Evolutionary conservation across 148 eudicot species (phyloP), one percentile per base, ranked within the genome.

Genomic region (Silene conica): DNA sequence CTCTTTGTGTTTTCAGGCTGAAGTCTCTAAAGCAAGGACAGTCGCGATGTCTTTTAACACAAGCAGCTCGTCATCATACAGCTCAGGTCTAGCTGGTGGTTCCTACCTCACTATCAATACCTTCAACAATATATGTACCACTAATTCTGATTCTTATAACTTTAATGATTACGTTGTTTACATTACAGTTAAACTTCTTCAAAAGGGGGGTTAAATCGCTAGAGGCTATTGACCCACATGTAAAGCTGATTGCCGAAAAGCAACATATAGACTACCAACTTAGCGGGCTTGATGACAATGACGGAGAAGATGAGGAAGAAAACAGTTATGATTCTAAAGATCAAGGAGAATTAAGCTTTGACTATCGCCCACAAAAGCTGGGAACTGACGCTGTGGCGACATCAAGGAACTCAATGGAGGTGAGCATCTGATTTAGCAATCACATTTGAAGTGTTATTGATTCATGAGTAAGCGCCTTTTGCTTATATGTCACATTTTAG

Each of bases 11-110:
- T 80, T 95, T 95, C 78, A 89, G 99, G 48, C 80, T 95, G 26
- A 91, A 92, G 82, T 95, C 99, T 67, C 79, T 95, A 80, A 95
- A 95, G 78, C 87, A 95, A 90, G 99, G 99, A 74, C 99, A 95
- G 82, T 84, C 86, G 70, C 89, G 94, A 54, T 90, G 99, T 85
- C 88, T 95, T 69, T 74, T 95, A 70, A 92, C 99, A 15, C 99
- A 95, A 81, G 97, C 97, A 75, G 97, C 92, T 84, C 99, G 99
- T 69, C 99, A 95, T 80, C 96, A 95, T 80, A 87, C 92, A 58
- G 89, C 99, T 74, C 99, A 95, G 99, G 99, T 92, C 65, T 52
- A 15, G n/a, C 72, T 26, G n/a, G 46, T 38, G 43, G 31, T n/a
- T 25, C 54, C 54, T 70, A 7, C 43, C 60, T 69, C 28, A 25